A percentile compares a stretch with the other conserved stretches of the same genome.
Conservation (phyloP, 129 eudicot genomes). For the Escallonia rubra region DNA sequence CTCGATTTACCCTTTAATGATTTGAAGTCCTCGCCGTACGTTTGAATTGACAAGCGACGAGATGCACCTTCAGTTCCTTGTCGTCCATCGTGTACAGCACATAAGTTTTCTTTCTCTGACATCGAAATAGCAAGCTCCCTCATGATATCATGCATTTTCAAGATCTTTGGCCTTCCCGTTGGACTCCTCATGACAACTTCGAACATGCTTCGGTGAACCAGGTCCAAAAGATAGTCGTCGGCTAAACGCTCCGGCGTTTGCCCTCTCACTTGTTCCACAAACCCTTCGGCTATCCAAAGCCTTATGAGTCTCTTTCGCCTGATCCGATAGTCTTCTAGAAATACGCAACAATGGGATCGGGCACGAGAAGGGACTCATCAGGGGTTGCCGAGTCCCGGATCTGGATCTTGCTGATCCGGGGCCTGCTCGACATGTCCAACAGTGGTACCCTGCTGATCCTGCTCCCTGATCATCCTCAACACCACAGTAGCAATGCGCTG, state of each 20-base stretch:
- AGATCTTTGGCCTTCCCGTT: background rate
- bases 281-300: conserved; percentile 16
- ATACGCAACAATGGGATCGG: conserved; percentile 3
- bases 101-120: background rate
- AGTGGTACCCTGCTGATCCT: too few relatives aligned
- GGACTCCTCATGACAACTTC: background rate
- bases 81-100: background rate
- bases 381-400: too few relatives aligned
- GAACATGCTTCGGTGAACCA: background rate
- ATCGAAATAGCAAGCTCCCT: conserved; percentile 18
- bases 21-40: too few relatives aligned
- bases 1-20: background rate
- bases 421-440: too few relatives aligned
- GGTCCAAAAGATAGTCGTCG: conserved; percentile 6
- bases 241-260: conserved; percentile 1
- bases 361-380: too few relatives aligned
- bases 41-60: background rate
- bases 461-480: too few relatives aligned
- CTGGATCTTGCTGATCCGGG: too few relatives aligned
- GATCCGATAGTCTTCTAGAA: background rate
- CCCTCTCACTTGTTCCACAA: background rate
- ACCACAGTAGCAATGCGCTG: too few relatives aligned
- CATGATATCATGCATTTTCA: conserved; percentile 20
- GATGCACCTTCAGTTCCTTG: background rate
- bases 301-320: background rate